Evolutionary conservation across 2,329 filamentous ascomycete genomes (phyloP), one percentile per base, ranked within the genome.

Genomic region (Ustulina deusta): DNA sequence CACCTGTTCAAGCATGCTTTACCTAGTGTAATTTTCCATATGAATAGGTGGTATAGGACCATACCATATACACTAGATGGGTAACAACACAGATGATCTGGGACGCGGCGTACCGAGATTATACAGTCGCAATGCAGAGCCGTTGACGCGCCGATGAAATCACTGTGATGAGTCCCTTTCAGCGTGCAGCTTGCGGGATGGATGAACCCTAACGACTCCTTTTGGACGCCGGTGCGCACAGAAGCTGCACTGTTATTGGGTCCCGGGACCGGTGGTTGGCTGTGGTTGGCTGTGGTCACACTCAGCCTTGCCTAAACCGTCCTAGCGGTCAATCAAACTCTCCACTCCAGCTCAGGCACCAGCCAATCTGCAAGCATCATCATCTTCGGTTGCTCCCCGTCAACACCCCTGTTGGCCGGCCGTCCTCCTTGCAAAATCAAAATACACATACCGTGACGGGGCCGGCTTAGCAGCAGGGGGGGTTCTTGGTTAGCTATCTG

Each of bases 381-480:
- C 46, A 17, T 17, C 38, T 32, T 75, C 70, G 71, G 68, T 71
- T 73, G 63, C 70, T 73, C 69, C 72, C 74, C 69, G 69, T 72
- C 65, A 69, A 70, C 66, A 65, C 56, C 70, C 71, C 42, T 59
- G 63, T 57, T 38, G 54, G 61, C 59, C 56, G 42, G 68, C n/a
- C n/a, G n/a, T n/a, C n/a, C n/a, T 25, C 25, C 57, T 65, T 25
- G 51, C 51, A 61, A 73, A 74, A 72, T 65, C 67, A 70, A 69
- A 64, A 42, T 56, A 55, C 34, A 34, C 34, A 32, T 56, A 56
- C 54, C 46, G 52, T 56, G 44, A 66, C 48, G 54, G 63, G 63
- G 52, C 59, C 27, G 55, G 59, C 44, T 59, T 34, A 63, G 64
- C 60, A 59, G 27, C 44, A 58, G 40, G 54, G 54, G 63, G 62